These are phyloP conservation scores for Tulasnella sp. DNA, from an alignment of 768 basidiomycete genomes.

Conservation along the genomic window DNA sequence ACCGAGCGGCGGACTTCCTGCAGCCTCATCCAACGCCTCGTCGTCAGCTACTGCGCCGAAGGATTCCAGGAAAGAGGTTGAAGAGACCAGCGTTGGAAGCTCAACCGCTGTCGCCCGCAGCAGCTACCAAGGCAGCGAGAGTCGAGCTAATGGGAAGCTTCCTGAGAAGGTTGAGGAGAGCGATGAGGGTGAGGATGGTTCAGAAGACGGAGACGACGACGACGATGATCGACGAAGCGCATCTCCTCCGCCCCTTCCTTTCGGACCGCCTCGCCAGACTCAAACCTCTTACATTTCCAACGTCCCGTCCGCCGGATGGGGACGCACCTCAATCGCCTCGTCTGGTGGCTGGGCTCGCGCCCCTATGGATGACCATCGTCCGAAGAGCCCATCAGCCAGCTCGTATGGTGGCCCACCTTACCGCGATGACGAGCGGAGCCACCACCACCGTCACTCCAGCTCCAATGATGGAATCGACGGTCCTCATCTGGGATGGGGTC, in stretches of 20 bases:
- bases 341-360: background rate
- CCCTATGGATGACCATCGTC: background rate
- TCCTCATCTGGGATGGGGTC: background rate
- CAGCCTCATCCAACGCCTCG: background rate
- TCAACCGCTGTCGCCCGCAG: background rate
- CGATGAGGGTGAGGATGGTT: conserved; percentile 12
- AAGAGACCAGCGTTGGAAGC: conserved; percentile 1
- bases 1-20: background rate
- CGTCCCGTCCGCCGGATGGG: background rate
- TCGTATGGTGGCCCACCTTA: background rate
- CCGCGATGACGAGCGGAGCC: background rate
- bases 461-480: background rate
- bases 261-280: background rate
- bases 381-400: background rate
- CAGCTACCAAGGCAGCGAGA: background rate
- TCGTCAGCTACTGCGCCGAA: background rate
- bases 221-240: background rate
- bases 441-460: background rate
- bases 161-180: background rate
- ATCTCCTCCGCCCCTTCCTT: background rate
- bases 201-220: background rate
- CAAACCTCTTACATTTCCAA: background rate
- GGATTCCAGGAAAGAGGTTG: background rate
- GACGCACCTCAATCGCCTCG: background rate
- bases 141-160: background rate